Evolutionary conservation across 352 stramenopile species (phyloP).

Genomic region (Paralagenidium karlingii): DNA sequence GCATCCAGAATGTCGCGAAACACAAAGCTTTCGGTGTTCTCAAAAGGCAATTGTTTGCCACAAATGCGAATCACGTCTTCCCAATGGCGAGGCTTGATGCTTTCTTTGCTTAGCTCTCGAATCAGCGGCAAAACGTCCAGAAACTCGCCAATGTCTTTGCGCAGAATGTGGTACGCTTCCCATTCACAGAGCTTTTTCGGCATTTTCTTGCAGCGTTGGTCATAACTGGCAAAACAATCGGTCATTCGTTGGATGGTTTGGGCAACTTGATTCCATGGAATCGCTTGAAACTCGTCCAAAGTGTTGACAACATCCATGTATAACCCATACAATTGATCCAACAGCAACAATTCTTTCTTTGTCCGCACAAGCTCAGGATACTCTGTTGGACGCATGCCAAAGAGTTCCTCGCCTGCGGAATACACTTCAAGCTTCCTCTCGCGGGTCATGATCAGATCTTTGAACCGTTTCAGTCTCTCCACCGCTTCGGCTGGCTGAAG

Average conservation of each 20-base stretch:
- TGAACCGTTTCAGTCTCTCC: constrained; percentile 75
- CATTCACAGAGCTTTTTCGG: constrained; percentile 79
- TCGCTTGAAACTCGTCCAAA: constrained; percentile 47
- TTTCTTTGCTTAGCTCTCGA: constrained; percentile 64
- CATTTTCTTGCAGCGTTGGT: constrained; percentile 69
- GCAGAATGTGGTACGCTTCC: constrained; percentile 65
- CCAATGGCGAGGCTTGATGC: constrained; percentile 83
- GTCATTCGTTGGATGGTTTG: constrained; percentile 42
- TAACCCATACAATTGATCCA: constrained; percentile 82
- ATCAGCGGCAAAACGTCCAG: constrained; percentile 77
- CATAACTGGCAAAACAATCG: constrained; percentile 44
- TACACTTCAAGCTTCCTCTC: constrained; percentile 84
- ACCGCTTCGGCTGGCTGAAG: constrained; percentile 72
- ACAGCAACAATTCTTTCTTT: constrained; percentile 72
- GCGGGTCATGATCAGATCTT: constrained; percentile 58
- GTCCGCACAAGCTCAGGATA: constrained; percentile 79
- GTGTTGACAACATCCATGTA: constrained; percentile 81
- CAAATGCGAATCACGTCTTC: constrained; percentile 57
- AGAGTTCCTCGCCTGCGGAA: constrained; percentile 77
- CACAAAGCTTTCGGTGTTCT: constrained; percentile 68
- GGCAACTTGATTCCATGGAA: constrained; percentile 55
- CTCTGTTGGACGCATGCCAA: constrained; percentile 67
- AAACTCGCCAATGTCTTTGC: constrained; percentile 74
- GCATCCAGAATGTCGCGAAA: constrained; percentile 72
- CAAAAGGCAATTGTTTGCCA: constrained; percentile 29